A percentile compares a stretch with the other conserved stretches of the same genome.
phyloP scores from a whole-genome alignment of 352 stramenopile species.

The Plasmopara viticola region DNA sequence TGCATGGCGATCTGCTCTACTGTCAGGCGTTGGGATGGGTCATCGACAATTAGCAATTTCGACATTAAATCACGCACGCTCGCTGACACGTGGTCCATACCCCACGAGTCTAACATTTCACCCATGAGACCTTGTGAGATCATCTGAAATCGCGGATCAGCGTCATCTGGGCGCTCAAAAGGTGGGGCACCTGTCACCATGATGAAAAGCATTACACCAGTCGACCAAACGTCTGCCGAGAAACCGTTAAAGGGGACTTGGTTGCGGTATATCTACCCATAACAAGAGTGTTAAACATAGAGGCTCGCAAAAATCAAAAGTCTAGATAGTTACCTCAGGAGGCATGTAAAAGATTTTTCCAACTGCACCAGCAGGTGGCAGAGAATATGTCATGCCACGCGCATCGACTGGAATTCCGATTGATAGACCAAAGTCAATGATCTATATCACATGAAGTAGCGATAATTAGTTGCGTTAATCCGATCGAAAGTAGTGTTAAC shows the following conservation, averaged over 20 bases:
- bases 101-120: slow-evolving; percentile 85
- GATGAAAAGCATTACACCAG: slow-evolving; percentile 93
- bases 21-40: slow-evolving; percentile 62
- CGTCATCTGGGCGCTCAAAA: slow-evolving; percentile 82
- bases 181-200: slow-evolving; percentile 90
- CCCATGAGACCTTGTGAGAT: slow-evolving; percentile 68
- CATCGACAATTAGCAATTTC: slow-evolving; percentile 80
- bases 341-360: slow-evolving; percentile 90
- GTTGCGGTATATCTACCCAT: slow-evolving; percentile 76
- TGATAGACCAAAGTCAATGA: slow-evolving; percentile 82
- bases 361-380: slow-evolving; percentile 70
- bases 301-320: background rate
- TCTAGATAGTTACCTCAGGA: slow-evolving; percentile 44
- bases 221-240: slow-evolving; percentile 91
- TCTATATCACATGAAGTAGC: slow-evolving; percentile 29
- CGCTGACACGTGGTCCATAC: slow-evolving; percentile 71
- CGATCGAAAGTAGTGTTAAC: background rate
- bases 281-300: background rate
- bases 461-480: background rate
- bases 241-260: slow-evolving; percentile 89
- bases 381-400: slow-evolving; percentile 80
- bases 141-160: slow-evolving; percentile 81
- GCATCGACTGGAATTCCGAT: slow-evolving; percentile 82
- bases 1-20: slow-evolving; percentile 81
- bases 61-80: slow-evolving; percentile 69